Percentiles rank a stretch among this genome's conserved stretches.
Conservation (phyloP, 345 rosid species). For the Populus nigra region DNA sequence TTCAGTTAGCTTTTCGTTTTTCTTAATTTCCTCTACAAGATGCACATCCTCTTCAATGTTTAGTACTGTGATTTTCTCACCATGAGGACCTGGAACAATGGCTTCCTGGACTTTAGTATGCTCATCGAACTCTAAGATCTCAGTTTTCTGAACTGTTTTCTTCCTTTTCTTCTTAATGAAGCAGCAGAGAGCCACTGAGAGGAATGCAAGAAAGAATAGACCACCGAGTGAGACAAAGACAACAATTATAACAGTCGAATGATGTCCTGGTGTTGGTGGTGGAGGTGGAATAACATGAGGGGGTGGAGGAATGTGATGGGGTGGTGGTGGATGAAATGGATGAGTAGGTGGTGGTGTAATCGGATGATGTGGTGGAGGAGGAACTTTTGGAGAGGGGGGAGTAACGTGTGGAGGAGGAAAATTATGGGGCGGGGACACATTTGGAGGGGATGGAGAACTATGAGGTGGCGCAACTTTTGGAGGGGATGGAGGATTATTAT, state of each 20-base stretch:
- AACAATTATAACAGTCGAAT: conserved; percentile 48
- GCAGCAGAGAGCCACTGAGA: conserved; percentile 56
- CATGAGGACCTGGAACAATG: conserved; percentile 47
- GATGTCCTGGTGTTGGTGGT: conserved; percentile 48
- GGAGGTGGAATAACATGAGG: conserved; percentile 48
- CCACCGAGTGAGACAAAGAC: conserved; percentile 62
- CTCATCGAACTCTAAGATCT: conserved; percentile 42
- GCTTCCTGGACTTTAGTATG: conserved; percentile 52
- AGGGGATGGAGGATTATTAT: conserved; percentile 11
- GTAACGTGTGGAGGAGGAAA: conserved; percentile 13
- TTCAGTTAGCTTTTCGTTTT: conserved; percentile 24
- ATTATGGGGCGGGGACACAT: conserved; percentile 10
- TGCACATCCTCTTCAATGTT: conserved; percentile 54
- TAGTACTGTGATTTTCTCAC: conserved; percentile 38
- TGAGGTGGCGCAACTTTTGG: conserved; percentile 1
- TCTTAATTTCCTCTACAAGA: conserved; percentile 39
- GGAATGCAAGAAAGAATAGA: conserved; percentile 56
- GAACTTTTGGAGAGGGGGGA: conserved; percentile 16
- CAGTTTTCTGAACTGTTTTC: conserved; percentile 32
- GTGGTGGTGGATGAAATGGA: conserved; percentile 23
- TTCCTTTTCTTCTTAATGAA: conserved; percentile 52
- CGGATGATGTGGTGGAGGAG: conserved; percentile 29
- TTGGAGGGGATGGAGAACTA: conserved; percentile 11
- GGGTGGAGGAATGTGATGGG: conserved; percentile 38
- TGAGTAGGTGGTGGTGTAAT: conserved; percentile 14